A percentile compares a stretch with the other conserved stretches of the same genome.
These are phyloP conservation scores for Croton laevigatus DNA, from an alignment of 441 rosid genomes.

Conservation along the genomic window DNA sequence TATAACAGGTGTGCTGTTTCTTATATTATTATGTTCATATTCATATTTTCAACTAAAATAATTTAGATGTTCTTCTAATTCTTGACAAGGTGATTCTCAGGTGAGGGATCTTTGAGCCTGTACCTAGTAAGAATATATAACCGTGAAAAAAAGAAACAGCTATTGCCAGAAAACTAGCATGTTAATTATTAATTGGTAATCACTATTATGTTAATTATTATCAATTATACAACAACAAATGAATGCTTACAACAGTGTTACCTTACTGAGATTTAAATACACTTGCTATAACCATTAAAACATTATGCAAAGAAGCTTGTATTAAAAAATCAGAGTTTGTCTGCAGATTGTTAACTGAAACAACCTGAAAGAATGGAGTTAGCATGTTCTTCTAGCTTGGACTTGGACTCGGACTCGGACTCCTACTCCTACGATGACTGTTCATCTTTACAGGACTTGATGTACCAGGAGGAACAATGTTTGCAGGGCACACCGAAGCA, in stretches of 20 bases:
- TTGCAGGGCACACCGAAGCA: constrained; percentile 44
- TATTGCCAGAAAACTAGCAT: no score
- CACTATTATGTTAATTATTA: neutral
- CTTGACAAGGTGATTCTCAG: no score
- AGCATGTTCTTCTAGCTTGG: constrained; percentile 5
- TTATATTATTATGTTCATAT: no score
- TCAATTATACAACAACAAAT: constrained; percentile 5
- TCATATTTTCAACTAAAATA: no score
- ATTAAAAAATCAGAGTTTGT: neutral
- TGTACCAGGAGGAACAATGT: constrained; percentile 20
- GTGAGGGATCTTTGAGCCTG: no score
- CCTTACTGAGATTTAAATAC: neutral
- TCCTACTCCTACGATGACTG: neutral
- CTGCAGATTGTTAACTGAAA: neutral
- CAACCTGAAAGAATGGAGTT: constrained; percentile 3
- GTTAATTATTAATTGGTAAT: neutral
- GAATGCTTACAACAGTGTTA: neutral
- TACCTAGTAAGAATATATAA: no score
- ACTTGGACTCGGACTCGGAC: neutral
- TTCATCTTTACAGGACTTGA: constrained; percentile 5
- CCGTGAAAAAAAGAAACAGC: no score
- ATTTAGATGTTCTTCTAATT: no score
- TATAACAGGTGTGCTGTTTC: no score
- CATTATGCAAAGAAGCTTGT: constrained; percentile 8
- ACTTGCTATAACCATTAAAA: neutral